phyloP scores from a whole-genome alignment of 2,329 filamentous ascomycete species.

The Trichophyton rubrum region DNA sequence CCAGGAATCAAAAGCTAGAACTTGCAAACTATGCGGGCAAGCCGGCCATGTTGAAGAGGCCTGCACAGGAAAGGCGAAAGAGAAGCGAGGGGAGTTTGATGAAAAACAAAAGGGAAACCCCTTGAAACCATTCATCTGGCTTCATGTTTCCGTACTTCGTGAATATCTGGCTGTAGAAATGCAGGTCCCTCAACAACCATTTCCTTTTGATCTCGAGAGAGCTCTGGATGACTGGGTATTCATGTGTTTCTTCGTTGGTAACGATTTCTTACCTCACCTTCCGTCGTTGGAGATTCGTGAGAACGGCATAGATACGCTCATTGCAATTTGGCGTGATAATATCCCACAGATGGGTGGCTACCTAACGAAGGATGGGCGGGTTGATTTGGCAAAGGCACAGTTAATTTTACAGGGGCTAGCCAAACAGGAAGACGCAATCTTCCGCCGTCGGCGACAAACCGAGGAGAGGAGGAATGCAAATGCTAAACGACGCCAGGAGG shows the following conservation, averaged over 20 bases:
- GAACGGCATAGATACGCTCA: slow-evolving; percentile 90
- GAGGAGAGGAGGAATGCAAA: slow-evolving; percentile 74
- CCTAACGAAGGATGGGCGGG: slow-evolving; percentile 85
- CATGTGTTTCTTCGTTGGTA: slow-evolving; percentile 97
- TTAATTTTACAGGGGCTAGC: slow-evolving; percentile 77
- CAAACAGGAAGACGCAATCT: slow-evolving; percentile 88
- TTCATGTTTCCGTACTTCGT: slow-evolving; percentile 79
- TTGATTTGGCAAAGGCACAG: slow-evolving; percentile 77
- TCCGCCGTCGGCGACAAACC: slow-evolving; percentile 70
- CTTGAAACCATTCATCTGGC: slow-evolving; percentile 94
- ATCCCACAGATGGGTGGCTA: slow-evolving; percentile 87
- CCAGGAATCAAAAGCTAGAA: slow-evolving; percentile 68
- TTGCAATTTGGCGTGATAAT: slow-evolving; percentile 93
- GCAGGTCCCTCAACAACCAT: slow-evolving; percentile 66
- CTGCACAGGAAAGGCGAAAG: slow-evolving; percentile 66
- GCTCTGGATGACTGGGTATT: slow-evolving; percentile 98
- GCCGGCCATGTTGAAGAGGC: slow-evolving; percentile 79
- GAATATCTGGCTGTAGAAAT: slow-evolving; percentile 91
- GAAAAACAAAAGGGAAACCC: slow-evolving; percentile 61
- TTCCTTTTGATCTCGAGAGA: slow-evolving; percentile 84
- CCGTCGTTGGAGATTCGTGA: slow-evolving; percentile 96
- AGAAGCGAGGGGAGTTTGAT: slow-evolving; percentile 66
- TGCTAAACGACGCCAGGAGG: slow-evolving; percentile 63
- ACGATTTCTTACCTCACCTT: slow-evolving; percentile 93
- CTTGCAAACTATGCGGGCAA: slow-evolving; percentile 82